Evolutionary conservation across 1,284 basidiomycete species (phyloP), one percentile per base, ranked within the genome.

Genomic region (Phellopilus nigrolimitatus): DNA sequence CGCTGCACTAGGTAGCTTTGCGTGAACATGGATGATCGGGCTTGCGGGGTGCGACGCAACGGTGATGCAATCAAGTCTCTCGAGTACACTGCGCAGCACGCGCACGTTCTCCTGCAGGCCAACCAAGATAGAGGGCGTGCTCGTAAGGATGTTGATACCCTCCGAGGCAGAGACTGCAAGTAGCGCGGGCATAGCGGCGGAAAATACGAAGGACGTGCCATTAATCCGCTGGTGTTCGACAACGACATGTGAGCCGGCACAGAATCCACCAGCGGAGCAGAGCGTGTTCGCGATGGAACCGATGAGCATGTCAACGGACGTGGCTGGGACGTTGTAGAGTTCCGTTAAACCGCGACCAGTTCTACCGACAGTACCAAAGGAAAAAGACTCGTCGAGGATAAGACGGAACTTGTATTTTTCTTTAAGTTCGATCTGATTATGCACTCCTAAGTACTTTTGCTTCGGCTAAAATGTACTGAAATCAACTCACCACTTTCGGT

Each of bases 221-320:
- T 99, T 99, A 79, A 98, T 98, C 42, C 95, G 94, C 81, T 97
- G 94, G 66, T 99, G 97, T 56, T 89, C 81, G 24, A 92, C 83
- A 36, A 97, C 90, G 42, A 85, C 79, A 15, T 73, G 68, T 2
- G 90, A 88, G 27, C 95, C 95, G 1, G 93, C 93, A 64, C 95
- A 98, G 78, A 99, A 99, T 4, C 95, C 97, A 45, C 97, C 97
- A 1, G 79, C 79, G 1, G 94, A 80, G 53, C 82, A 84, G 27
- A 99, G 80, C 13, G 89, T 86, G 47, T 81, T 92, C 0, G 95
- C 88, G 60, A 94, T 80, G 25, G 91, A 95, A 3, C 95, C 97
- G 4, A 89, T 70, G 15, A 91, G 73, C 78, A 91, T 88, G 66
- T 91, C 88, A 3, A 91, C 79, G 62, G 88, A 83, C 4, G 77